Evolutionary conservation across 1,284 basidiomycete species (phyloP), one percentile per base, ranked within the genome.

Genomic region (Ceratobasidium sp.): DNA sequence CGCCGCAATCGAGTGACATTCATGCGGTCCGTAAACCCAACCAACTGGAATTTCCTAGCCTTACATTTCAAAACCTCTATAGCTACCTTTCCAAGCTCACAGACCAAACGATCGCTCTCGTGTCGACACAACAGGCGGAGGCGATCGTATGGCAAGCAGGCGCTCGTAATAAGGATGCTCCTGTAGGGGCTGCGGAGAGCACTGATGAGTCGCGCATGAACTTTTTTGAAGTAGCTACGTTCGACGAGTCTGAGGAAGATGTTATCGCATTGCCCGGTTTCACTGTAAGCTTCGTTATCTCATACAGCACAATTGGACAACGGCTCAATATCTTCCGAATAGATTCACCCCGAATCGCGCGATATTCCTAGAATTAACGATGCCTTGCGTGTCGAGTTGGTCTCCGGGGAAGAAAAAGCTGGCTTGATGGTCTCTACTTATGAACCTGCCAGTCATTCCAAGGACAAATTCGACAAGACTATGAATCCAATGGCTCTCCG

Each of bases 61-160:
- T 33, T 33, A 33, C 33, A 33, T 33, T 33, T 33, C 33, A 33
- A 33, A 33, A 33, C 6, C 28, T 33, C 12, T n/a, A 12, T 51
- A 80, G 80, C 2, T 81, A 81, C 42, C 75, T 81, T 26, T 77
- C 71, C 20, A 70, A 79, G 26, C 39, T 81, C 18, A 72, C 78
- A 1, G 80, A 81, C 68, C 81, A 81, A 69, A 70, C 78, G n/a
- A 66, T 75, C 26, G 76, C 69, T 26, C 66, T 81, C 10, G 46
- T 78, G 15, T 79, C 77, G 15, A 28, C 66, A 1, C 70, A 80
- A 46, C 80, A 81, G 67, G 75, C 78, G 18, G 46, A 39, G 5
- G 49, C 56, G 20, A 77, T 80, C 23, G 78, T 79, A 18, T 80
- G 78, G 78, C 40, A 73, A 46, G 46, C 51, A 13, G 75, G 53